Evolutionary conservation across 2,329 filamentous ascomycete species (phyloP), one percentile per base, ranked within the genome.

Genomic region (Harringtonia aguacate): DNA sequence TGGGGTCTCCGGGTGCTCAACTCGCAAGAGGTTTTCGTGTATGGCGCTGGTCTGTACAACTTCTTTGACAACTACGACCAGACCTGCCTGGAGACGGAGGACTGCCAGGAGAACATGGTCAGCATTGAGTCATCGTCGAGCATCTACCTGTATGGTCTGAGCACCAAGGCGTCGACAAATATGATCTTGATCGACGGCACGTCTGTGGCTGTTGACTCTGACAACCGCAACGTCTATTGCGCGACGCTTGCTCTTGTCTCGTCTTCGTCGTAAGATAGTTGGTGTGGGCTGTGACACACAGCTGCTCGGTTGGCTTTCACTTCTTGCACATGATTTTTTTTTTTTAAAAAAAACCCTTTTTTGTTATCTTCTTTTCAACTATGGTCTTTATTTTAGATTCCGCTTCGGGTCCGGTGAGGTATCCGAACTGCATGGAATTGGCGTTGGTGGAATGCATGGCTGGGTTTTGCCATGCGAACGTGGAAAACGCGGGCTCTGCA

Each of bases 1-100:
- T 87, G 81, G 81, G 86, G 84, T 54, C 68, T 92, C 37, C 81
- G 84, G 21, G 69, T 87, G 34, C 64, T 77, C 44, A 73, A 82
- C 60, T 86, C 81, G 3, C 70, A 68, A 10, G 74, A 86, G 48
- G 59, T 88, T 17, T 77, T 74, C 56, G 64, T 88, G 55, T 86
- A 81, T 56, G 84, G 85, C 37, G 81, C 76, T 6, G 85, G 85
- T 22, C 65, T 89, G 47, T 90, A 90, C 71, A 81, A 74, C 52
- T 90, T 90, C 74, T 90, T 87, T 57, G 76, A 90, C 61, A 86
- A 88, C 69, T 90, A 90, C 63, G 67, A 64, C 31, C 82, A 88
- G 62, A 68, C 70, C 17, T 92, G 86, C 55, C 72, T 89, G 15
- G 61, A 63, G 31, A 70, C 70, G 10, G 73, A 84, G 58, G 76